A percentile compares a stretch with the other conserved stretches of the same genome.
These are phyloP conservation scores for Coemansia sp. DNA, from an alignment of 192 early-diverging fungal species.

Conservation along the genomic window DNA sequence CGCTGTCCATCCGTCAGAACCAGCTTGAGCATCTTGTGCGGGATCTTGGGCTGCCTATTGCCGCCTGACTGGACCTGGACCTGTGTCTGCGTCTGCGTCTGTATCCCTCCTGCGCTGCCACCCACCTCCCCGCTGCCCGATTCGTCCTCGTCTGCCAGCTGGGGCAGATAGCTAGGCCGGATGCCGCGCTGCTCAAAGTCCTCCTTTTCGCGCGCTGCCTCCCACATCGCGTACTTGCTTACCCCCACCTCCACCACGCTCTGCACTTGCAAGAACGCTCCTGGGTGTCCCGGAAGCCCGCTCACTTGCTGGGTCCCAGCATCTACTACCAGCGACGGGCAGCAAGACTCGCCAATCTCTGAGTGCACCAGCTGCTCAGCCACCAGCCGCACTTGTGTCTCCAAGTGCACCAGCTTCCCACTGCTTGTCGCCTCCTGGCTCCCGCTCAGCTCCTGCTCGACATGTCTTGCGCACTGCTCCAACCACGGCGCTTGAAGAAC, in stretches of 20 bases:
- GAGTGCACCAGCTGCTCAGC: slow-evolving; percentile 42
- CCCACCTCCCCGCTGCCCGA: slow-evolving; percentile 8
- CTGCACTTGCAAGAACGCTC: slow-evolving; percentile 40
- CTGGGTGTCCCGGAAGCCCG: slow-evolving; percentile 12
- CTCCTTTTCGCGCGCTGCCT: slow-evolving; percentile 44
- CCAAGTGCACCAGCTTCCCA: slow-evolving; percentile 9
- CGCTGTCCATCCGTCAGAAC: slow-evolving; percentile 37
- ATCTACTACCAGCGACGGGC: slow-evolving; percentile 12
- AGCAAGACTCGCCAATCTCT: slow-evolving; percentile 40
- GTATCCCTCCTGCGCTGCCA: slow-evolving; percentile 14
- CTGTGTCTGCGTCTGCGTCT: not conserved
- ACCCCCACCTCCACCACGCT: slow-evolving; percentile 43
- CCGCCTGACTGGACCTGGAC: not conserved
- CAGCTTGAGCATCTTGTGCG: slow-evolving; percentile 40
- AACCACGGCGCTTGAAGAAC: slow-evolving; percentile 27
- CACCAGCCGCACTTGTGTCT: slow-evolving; percentile 35
- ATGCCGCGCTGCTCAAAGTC: slow-evolving; percentile 48
- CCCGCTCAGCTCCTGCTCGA: slow-evolving; percentile 20
- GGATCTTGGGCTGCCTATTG: slow-evolving; percentile 33
- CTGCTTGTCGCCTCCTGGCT: not conserved
- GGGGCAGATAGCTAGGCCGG: slow-evolving; percentile 40
- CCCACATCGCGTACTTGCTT: slow-evolving; percentile 47
- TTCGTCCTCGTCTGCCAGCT: slow-evolving; percentile 6
- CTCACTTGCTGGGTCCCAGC: not conserved
- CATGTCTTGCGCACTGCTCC: slow-evolving; percentile 34